Evolutionary conservation across 345 rosid species (phyloP).

Genomic region (Aegle marmelos): DNA sequence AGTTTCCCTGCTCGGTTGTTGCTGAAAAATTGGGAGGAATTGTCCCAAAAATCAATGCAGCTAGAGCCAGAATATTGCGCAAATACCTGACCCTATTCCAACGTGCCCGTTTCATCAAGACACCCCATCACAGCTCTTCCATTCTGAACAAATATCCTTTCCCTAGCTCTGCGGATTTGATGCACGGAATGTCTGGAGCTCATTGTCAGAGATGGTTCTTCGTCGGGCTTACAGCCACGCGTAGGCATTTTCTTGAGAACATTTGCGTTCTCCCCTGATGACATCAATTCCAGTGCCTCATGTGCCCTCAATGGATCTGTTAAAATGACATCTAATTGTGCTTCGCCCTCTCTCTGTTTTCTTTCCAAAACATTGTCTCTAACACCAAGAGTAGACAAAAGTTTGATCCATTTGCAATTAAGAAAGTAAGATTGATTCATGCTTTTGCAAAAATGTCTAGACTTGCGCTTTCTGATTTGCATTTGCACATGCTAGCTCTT

Average conservation of each 20-base stretch:
- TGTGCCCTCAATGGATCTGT: slow-evolving; percentile 12
- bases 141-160: slow-evolving; percentile 20
- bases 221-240: slow-evolving; percentile 19
- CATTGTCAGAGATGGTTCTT: slow-evolving; percentile 26
- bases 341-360: slow-evolving; percentile 17
- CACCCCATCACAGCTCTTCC: slow-evolving; percentile 35
- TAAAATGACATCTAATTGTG: slow-evolving; percentile 18
- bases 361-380: slow-evolving; percentile 17
- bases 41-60: background rate
- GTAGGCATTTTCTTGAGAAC: slow-evolving; percentile 14
- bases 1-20: background rate
- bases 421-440: slow-evolving; percentile 51
- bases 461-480: slow-evolving; percentile 24
- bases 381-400: slow-evolving; percentile 55
- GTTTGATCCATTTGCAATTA: slow-evolving; percentile 57
- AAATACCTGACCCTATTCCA: slow-evolving; percentile 32
- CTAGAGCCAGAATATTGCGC: slow-evolving; percentile 16
- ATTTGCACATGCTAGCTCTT: slow-evolving; percentile 41
- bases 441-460: slow-evolving; percentile 51
- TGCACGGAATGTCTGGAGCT: slow-evolving; percentile 21
- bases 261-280: slow-evolving; percentile 11
- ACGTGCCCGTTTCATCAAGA: slow-evolving; percentile 25
- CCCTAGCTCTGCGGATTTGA: slow-evolving; percentile 16
- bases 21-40: background rate
- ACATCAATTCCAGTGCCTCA: slow-evolving; percentile 22